Base-by-base conservation (phyloP, 2,329 filamentous ascomycete species). In the Coccinonectria pachysandricola region DNA sequence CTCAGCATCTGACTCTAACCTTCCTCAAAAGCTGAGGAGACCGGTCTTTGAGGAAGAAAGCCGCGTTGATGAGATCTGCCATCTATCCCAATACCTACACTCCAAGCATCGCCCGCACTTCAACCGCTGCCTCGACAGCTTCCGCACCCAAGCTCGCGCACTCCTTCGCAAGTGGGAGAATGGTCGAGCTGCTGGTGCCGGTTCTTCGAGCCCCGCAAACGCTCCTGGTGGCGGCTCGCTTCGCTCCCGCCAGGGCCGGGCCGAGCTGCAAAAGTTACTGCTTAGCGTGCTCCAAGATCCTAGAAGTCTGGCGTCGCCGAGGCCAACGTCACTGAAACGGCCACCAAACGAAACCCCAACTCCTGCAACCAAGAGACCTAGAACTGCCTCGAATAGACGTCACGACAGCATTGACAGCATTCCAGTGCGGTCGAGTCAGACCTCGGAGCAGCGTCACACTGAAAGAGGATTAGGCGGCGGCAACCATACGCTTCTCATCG, bases 251-350 rank as follows among this genome's bases (percentile, higher is more conserved):
- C 28, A 40, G 30, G 37, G 46, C 32, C 47, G 42, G 23, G 38
- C 35, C 28, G 39, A 27, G 9, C 42, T 53, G 1, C 46, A 50
- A 12, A 15, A 21, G 7, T 39, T 43, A 15, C 36, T 54, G 2
- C 19, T 49, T 1, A 17, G 19, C 1, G 11, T 46, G 11, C 31
- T 46, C 6, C 21, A 23, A 11, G 30, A 28, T 26, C 40, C 27
- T 22, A 46, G 26, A 5, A 27, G 21, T 19, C 28, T 19, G 5
- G 27, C 19, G 17, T 28, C 34, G 5, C 24, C 26, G 15, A 32
- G 35, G 4, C 27, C 27, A 7, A 40, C 17, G 23, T 19, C 31
- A n/a, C 16, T 32, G 3, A 50, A 49, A 26, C 29, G 47, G 11
- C 31, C 12, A 4, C 44, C 48, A 9, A 41, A 42, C 6, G 45